These are phyloP conservation scores for Smallanthus sonchifolius DNA, from an alignment of 129 eudicot genomes.

Conservation along the genomic window DNA sequence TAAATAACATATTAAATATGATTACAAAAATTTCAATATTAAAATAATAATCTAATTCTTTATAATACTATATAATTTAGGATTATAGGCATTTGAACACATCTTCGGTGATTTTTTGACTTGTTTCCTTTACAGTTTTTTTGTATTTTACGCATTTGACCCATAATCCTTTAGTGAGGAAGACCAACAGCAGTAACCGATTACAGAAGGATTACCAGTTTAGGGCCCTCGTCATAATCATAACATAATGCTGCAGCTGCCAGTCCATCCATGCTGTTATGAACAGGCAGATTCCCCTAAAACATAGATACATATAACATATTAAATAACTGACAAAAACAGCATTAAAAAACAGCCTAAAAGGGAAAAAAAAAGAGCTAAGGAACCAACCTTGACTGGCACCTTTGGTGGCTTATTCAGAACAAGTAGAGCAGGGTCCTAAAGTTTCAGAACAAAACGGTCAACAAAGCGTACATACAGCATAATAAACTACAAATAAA, in stretches of 20 bases:
- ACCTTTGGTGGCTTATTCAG: conserved; percentile 90
- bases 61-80: not conserved
- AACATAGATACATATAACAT: not conserved
- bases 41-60: not conserved
- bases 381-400: conserved; percentile 71
- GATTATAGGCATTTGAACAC: not conserved
- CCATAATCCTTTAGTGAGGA: not conserved
- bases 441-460: conserved; percentile 25
- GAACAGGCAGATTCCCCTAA: conserved; percentile 80
- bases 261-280: conserved; percentile 95
- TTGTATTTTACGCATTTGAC: not conserved
- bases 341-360: not conserved
- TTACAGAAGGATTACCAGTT: conserved; percentile 50
- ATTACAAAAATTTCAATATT: not conserved
- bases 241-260: conserved; percentile 90
- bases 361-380: not conserved
- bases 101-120: not conserved
- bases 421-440: conserved; percentile 86
- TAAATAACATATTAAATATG: not conserved
- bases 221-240: conserved; percentile 84
- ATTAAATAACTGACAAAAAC: not conserved
- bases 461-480: conserved; percentile 4
- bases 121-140: not conserved
- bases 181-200: not conserved
- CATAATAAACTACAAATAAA: not conserved